Evolutionary conservation across 345 rosid species (phyloP), one percentile per base, ranked within the genome.

Genomic region (Lepidium sativum): DNA sequence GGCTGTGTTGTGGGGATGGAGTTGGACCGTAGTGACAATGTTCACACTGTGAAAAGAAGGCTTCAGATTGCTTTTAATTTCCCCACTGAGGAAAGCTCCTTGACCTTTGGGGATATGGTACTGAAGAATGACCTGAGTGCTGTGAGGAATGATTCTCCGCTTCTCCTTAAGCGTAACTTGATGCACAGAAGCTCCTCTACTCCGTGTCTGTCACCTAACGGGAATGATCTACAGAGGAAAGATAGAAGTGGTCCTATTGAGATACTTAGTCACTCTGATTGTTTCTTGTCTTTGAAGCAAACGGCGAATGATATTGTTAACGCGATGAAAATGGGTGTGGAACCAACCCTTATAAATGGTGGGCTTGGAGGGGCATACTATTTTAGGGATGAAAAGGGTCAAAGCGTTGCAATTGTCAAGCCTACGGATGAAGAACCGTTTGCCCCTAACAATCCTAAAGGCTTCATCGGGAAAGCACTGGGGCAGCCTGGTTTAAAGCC

Each of bases 391-490:
- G 76, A 74, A 33, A 70, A 66, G 35, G 87, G 95, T 54, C 76
- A 80, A 53, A 81, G 78, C 67, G 79, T 82, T 68, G 95, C 85
- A 1, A 83, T 81, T 50, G 86, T 87, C 32, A 84, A 87, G 75
- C 91, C 88, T 50, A 83, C 88, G 6, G 90, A 87, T 64, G 95
- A 87, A 69, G 94, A 87, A 44, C 91, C 95, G 39, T 85, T 85
- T 80, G 95, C 95, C 9, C 95, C 95, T 40, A 83, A 87, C 73
- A 87, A 87, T 64, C 95, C 95, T 5, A 87, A 87, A 75, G 95
- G 91, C 23, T 87, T 87, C 60, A 67, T 78, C 14, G 95, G 95
- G 45, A 85, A 75, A 71, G 65, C 87, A 23, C 88, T 87, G 56
- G 88, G 95, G 63, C 87, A 80, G 56, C 95, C 86, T 15, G 91